Evolutionary conservation across 1,139 yeast species (phyloP).

Genomic region (Blastobotrys aristatus): DNA sequence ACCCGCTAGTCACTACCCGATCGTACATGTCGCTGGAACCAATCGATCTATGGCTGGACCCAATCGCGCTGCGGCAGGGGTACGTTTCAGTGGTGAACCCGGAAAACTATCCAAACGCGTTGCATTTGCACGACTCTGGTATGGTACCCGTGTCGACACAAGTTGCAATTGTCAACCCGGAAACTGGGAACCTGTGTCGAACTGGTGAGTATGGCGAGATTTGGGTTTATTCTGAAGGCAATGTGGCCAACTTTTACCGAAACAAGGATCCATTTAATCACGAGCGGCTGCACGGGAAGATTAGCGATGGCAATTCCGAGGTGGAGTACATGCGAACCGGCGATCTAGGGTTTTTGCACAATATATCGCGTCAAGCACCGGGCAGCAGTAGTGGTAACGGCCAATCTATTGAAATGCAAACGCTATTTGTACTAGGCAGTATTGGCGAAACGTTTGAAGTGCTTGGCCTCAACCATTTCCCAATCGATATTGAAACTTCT

Average conservation of each 20-base stretch:
- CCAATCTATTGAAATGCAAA: conserved; percentile 56
- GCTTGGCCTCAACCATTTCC: conserved; percentile 88
- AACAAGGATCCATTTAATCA: conserved; percentile 38
- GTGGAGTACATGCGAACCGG: conserved; percentile 80
- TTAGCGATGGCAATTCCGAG: conserved; percentile 58
- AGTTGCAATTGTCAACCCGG: conserved; percentile 92
- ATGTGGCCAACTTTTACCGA: conserved; percentile 53
- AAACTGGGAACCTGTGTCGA: conserved; percentile 68
- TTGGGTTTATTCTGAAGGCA: conserved; percentile 92
- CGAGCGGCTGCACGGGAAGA: conserved; percentile 52
- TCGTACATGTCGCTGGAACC: conserved; percentile 89
- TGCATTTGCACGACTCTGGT: conserved; percentile 89
- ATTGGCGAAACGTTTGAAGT: conserved; percentile 88
- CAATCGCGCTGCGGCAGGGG: conserved; percentile 85
- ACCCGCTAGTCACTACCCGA: conserved; percentile 79
- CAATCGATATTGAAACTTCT: conserved; percentile 73
- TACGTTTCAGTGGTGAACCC: conserved; percentile 76
- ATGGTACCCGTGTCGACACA: conserved; percentile 94
- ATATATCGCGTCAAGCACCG: conserved; percentile 43
- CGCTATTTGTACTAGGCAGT: conserved; percentile 78
- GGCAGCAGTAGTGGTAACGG: conserved; percentile 44
- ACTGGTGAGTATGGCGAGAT: conserved; percentile 97
- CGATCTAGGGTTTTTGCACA: conserved; percentile 87
- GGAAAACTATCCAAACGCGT: conserved; percentile 57
- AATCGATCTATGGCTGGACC: conserved; percentile 79